Percentiles rank a stretch among this genome's conserved stretches.
Conservation (phyloP, 306 rosid genomes). For the Dryas octopetala region DNA sequence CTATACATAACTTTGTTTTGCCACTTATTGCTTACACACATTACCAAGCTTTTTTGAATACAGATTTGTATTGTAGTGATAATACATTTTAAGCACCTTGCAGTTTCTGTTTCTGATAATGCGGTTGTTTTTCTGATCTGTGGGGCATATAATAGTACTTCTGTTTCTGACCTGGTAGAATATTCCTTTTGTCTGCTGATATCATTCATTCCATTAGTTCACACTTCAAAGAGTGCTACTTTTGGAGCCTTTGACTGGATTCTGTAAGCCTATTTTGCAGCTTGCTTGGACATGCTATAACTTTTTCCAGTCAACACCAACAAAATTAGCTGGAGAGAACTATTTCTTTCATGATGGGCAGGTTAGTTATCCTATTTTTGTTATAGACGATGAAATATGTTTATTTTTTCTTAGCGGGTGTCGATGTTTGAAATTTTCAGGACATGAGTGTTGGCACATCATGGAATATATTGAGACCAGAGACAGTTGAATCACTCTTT, state of each 20-base stretch:
- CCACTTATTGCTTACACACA: too few species aligned
- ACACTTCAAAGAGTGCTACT: not conserved
- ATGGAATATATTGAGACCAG: constrained; percentile 98
- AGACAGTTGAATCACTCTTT: constrained; percentile 94
- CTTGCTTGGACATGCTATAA: constrained; percentile 99
- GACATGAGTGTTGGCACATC: constrained; percentile 97
- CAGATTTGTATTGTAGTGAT: not conserved
- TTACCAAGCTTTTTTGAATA: not conserved
- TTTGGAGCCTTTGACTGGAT: constrained; percentile 15
- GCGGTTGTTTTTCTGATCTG: not conserved
- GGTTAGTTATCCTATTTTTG: constrained; percentile 52
- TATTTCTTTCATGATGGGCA: constrained; percentile 75
- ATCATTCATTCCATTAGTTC: constrained; percentile 1
- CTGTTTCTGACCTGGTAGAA: not conserved
- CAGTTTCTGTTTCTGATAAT: not conserved
- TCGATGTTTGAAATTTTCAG: constrained; percentile 38
- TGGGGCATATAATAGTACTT: not conserved
- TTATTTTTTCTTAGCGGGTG: constrained; percentile 14
- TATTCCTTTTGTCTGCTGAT: not conserved
- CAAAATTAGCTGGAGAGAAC: constrained; percentile 98
- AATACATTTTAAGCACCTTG: not conserved
- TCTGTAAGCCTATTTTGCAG: constrained; percentile 43
- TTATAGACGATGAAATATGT: constrained; percentile 11
- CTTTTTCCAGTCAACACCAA: constrained; percentile 92
- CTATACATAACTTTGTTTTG: too few species aligned